phyloP scores from a whole-genome alignment of 306 rosid species.

The Cucumis sativus region DNA sequence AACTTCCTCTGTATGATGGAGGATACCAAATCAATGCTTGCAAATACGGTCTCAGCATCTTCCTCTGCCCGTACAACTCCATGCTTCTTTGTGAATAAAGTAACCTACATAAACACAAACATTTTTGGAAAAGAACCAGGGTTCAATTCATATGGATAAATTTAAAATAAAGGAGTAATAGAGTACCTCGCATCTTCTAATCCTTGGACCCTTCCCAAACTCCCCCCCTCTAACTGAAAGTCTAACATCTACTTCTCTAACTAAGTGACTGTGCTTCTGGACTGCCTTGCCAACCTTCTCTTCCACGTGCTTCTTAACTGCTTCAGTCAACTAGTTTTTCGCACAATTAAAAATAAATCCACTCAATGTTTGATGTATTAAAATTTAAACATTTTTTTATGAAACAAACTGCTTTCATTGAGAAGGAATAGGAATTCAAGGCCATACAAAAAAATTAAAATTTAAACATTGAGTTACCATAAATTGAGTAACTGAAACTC shows the following conservation, averaged over 20 bases:
- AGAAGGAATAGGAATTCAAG: too few relatives aligned
- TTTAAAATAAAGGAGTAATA: neutral
- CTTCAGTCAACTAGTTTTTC: conserved; percentile 45
- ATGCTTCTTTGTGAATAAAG: conserved; percentile 71
- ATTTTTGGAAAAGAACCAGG: neutral
- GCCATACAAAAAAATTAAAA: too few relatives aligned
- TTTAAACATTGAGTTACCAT: neutral
- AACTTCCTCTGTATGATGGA: conserved; percentile 84
- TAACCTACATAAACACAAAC: conserved; percentile 35
- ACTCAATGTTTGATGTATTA: neutral
- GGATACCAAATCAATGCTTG: conserved; percentile 79
- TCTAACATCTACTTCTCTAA: conserved; percentile 82
- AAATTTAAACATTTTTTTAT: neutral
- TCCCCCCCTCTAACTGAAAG: conserved; percentile 86
- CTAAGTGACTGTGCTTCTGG: conserved; percentile 73
- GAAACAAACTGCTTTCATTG: too few relatives aligned
- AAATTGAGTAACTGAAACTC: neutral
- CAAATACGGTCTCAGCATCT: conserved; percentile 60
- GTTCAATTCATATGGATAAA: neutral
- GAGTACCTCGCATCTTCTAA: conserved; percentile 68
- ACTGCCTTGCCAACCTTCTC: conserved; percentile 82
- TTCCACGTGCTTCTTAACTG: conserved; percentile 72
- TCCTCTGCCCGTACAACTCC: conserved; percentile 93
- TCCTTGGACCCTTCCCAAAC: conserved; percentile 71
- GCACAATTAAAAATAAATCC: neutral